Conservation (phyloP, 202 grass and related monocot genomes). For the Setaria italica region DNA sequence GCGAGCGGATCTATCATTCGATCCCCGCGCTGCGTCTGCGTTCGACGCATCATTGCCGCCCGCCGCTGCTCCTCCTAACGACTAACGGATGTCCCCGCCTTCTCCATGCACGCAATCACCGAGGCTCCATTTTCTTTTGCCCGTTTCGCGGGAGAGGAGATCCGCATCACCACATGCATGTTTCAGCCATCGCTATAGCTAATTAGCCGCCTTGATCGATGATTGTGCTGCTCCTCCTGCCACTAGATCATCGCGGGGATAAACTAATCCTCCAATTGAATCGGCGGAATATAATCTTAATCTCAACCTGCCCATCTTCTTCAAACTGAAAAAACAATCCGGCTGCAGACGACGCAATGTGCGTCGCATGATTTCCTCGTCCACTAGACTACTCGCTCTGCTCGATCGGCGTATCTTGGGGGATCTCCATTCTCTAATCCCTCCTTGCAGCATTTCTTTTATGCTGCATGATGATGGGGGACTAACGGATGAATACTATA, state of each 20-base stretch:
- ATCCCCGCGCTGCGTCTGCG: background rate
- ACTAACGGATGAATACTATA: slow-evolving; percentile 7
- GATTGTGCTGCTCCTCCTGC: background rate
- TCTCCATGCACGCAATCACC: background rate
- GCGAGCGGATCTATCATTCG: slow-evolving; percentile 9
- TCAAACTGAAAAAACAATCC: background rate
- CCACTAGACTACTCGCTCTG: background rate
- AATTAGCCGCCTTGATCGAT: background rate
- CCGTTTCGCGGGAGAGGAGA: slow-evolving; percentile 3
- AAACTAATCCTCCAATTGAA: background rate
- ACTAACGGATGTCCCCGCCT: slow-evolving; percentile 34
- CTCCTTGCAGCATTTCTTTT: background rate
- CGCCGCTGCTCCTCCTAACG: background rate
- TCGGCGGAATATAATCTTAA: slow-evolving; percentile 18
- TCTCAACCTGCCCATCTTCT: background rate
- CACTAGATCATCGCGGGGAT: slow-evolving; percentile 31
- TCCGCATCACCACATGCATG: background rate
- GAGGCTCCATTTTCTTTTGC: slow-evolving; percentile 12
- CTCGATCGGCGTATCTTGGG: background rate
- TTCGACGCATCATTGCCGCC: background rate
- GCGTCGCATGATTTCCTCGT: slow-evolving; percentile 25
- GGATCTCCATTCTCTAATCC: background rate
- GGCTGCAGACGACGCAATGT: background rate
- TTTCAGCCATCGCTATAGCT: no score
- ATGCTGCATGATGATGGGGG: background rate